Evolutionary conservation across 306 rosid genomes (phyloP).

Genomic region (Lathyrus oleraceus): DNA sequence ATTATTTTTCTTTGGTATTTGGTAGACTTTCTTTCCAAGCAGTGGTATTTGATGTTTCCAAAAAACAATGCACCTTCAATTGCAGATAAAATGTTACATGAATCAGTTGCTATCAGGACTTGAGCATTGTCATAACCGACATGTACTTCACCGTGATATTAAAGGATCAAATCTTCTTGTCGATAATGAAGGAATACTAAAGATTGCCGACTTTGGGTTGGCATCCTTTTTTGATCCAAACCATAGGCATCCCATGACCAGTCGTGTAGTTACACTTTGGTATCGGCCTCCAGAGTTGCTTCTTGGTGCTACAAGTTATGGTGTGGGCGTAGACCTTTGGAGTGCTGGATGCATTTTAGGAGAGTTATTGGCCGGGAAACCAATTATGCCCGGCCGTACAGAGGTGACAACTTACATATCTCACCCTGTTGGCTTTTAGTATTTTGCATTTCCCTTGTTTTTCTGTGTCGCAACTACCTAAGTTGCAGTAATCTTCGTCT

Average conservation of each 20-base stretch:
- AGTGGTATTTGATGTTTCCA: conserved; percentile 30
- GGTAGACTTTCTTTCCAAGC: conserved; percentile 20
- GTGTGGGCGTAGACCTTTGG: conserved; percentile 90
- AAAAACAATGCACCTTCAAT: conserved; percentile 21
- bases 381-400: conserved; percentile 98
- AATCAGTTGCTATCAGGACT: conserved; percentile 87
- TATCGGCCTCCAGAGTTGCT: conserved; percentile 96
- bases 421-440: conserved; percentile 23
- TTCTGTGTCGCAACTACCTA: conserved; percentile 9
- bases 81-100: conserved; percentile 93
- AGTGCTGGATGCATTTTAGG: conserved; percentile 97
- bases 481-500: conserved; percentile 18
- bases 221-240: conserved; percentile 85
- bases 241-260: conserved; percentile 82
- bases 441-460: conserved; percentile 29
- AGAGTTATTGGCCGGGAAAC: conserved; percentile 89
- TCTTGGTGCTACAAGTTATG: conserved; percentile 90
- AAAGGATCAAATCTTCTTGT: conserved; percentile 97
- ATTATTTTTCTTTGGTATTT: conserved; percentile 8
- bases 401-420: conserved; percentile 61
- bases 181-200: conserved; percentile 75
- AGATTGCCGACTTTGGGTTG: conserved; percentile 93
- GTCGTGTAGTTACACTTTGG: conserved; percentile 96
- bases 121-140: conserved; percentile 82
- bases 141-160: conserved; percentile 90